phyloP scores from a whole-genome alignment of 805 yeast species.

The Metschnikowia orientalis region DNA sequence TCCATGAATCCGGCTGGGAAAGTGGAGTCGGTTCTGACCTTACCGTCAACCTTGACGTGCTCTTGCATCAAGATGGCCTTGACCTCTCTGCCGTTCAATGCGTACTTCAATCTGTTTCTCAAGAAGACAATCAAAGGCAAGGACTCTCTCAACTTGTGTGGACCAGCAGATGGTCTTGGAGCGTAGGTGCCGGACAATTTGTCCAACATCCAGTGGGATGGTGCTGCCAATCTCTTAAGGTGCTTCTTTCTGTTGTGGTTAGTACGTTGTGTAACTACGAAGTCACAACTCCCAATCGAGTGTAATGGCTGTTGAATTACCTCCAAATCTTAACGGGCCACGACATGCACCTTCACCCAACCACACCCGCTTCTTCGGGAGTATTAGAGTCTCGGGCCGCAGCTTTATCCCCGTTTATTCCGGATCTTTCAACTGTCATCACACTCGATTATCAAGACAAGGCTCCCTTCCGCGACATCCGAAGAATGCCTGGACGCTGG shows the following conservation, averaged over 20 bases:
- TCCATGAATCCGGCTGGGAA: constrained; percentile 99
- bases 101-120: constrained; percentile 98
- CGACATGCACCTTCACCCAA: neutral
- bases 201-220: constrained; percentile 99
- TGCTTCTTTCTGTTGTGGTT: constrained; percentile 79
- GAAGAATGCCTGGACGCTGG: constrained; percentile 22
- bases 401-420: too few species aligned
- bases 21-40: constrained; percentile 98
- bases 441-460: constrained; percentile 40
- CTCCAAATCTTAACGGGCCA: neutral
- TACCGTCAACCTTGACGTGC: constrained; percentile 97
- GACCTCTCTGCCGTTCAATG: constrained; percentile 98
- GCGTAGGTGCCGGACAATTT: constrained; percentile 99
- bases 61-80: constrained; percentile 98
- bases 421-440: constrained; percentile 4
- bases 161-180: constrained; percentile 99
- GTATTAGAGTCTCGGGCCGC: too few species aligned
- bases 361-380: too few species aligned
- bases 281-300: too few species aligned
- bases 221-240: constrained; percentile 99
- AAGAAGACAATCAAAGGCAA: constrained; percentile 94
- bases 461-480: constrained; percentile 43
- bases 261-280: constrained; percentile 18
- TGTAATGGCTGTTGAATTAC: too few species aligned
- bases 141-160: constrained; percentile 98